phyloP scores from a whole-genome alignment of 306 rosid species.

The Cicer chorassanicum region DNA sequence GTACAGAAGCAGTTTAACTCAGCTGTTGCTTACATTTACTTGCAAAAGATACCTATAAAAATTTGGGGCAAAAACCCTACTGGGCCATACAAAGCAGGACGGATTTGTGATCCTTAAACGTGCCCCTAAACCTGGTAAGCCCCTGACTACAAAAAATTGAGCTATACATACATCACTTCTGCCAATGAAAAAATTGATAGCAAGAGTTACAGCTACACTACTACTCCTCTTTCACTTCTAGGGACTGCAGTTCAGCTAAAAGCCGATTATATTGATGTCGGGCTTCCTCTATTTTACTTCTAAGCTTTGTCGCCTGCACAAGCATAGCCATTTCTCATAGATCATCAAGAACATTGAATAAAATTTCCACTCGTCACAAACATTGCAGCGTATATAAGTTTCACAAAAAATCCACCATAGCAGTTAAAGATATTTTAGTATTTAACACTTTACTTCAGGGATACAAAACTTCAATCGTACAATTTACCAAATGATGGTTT shows the following conservation, averaged over 20 bases:
- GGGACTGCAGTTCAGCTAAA: constrained; percentile 49
- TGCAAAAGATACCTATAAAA: constrained; percentile 32
- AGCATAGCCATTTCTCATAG: constrained; percentile 29
- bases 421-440: too few species aligned
- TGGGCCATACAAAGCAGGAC: background rate
- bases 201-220: constrained; percentile 41
- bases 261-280: constrained; percentile 49
- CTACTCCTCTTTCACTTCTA: constrained; percentile 57
- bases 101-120: background rate
- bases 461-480: constrained; percentile 5
- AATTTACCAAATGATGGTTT: background rate
- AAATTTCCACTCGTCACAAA: background rate
- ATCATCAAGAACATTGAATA: background rate
- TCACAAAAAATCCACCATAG: background rate
- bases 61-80: background rate
- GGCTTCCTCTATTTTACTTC: constrained; percentile 57
- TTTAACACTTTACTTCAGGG: background rate
- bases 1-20: background rate
- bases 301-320: constrained; percentile 65
- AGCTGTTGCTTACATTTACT: constrained; percentile 31
- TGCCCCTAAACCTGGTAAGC: constrained; percentile 34
- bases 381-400: background rate
- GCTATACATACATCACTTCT: constrained; percentile 40
- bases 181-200: constrained; percentile 40
- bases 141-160: constrained; percentile 16